Evolutionary conservation across 75 land plant species (phyloP), one percentile per base, ranked within the genome.

Genomic region (Picea glauca): DNA sequence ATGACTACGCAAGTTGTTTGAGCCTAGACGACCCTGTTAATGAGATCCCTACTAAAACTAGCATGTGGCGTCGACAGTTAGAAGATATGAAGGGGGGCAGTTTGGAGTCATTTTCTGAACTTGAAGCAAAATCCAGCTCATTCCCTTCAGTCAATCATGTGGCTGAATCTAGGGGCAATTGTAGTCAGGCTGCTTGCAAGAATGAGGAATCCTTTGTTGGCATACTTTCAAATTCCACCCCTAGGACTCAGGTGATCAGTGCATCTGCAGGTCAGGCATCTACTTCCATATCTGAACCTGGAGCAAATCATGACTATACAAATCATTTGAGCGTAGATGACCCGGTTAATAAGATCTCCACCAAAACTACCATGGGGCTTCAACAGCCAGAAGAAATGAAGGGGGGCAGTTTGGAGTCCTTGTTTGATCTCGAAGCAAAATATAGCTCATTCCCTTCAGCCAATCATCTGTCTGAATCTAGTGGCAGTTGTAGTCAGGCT

Each of bases 351-450:
- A 35, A 74, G 32, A 14, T 31, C 17, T 5, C 60, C 50, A 54
- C 18, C 50, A 14, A 75, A 57, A 56, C 13, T 50, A 14, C 15
- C 20, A 31, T 3, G 15, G 15, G 13, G 54, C 33, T 75, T 12
- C 58, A 58, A 31, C 76, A 58, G 23, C 14, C 17, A 26, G 26
- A 57, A 58, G 18, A 75, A 6, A 23, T 14, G 59, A 57, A 75
- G 46, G 17, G 31, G 17, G 11, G 5, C 2, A 75, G n/a, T 30
- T 31, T 75, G 59, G 76, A 57, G 13, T 58, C 59, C 33, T 75
- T 75, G 60, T 75, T 75, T 30, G 76, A 46, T 50, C 59, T 58
- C 14, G 59, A 54, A 75, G 20, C 31, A 50, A 56, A 50, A 50
- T 2, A 12, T 1, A 50, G 56, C 11, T 9, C 56, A 50, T 50